Conservation (phyloP, 805 yeast species). For the Maudiozyma serrabonitensis region DNA sequence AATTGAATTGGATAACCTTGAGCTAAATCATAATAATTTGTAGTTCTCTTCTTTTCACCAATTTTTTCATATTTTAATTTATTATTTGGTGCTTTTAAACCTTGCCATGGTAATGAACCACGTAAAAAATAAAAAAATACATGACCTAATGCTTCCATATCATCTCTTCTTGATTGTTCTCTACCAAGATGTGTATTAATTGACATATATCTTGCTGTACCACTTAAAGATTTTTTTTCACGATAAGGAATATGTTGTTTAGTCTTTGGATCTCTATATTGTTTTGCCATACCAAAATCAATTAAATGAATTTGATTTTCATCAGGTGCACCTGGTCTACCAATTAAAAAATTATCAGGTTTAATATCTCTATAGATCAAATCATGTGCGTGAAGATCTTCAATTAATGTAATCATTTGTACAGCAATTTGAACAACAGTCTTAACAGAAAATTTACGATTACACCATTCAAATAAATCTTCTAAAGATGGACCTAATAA, state of each 20-base stretch:
- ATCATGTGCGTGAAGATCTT: slow-evolving; percentile 67
- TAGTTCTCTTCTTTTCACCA: slow-evolving; percentile 90
- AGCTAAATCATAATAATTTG: slow-evolving; percentile 77
- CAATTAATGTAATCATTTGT: slow-evolving; percentile 67
- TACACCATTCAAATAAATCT: slow-evolving; percentile 84
- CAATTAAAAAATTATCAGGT: slow-evolving; percentile 69
- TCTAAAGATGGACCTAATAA: slow-evolving; percentile 72
- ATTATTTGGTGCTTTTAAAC: slow-evolving; percentile 80
- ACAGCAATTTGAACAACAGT: slow-evolving; percentile 67
- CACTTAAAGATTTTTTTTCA: slow-evolving; percentile 70
- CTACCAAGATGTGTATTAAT: slow-evolving; percentile 81
- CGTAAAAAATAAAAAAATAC: slow-evolving; percentile 70
- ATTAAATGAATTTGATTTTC: slow-evolving; percentile 63
- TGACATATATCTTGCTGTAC: slow-evolving; percentile 83
- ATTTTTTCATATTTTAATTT: slow-evolving; percentile 84
- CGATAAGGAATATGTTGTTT: slow-evolving; percentile 76
- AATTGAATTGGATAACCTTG: slow-evolving; percentile 87
- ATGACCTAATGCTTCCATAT: slow-evolving; percentile 72
- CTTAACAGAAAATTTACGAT: slow-evolving; percentile 58
- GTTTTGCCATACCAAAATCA: slow-evolving; percentile 84
- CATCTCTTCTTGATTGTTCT: slow-evolving; percentile 78
- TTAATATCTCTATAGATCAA: slow-evolving; percentile 73
- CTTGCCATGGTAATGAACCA: slow-evolving; percentile 85
- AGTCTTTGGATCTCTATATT: slow-evolving; percentile 69
- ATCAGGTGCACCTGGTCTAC: slow-evolving; percentile 30